Conservation (phyloP, 805 yeast genomes). For the Cyberlindnera subsufficiens region DNA sequence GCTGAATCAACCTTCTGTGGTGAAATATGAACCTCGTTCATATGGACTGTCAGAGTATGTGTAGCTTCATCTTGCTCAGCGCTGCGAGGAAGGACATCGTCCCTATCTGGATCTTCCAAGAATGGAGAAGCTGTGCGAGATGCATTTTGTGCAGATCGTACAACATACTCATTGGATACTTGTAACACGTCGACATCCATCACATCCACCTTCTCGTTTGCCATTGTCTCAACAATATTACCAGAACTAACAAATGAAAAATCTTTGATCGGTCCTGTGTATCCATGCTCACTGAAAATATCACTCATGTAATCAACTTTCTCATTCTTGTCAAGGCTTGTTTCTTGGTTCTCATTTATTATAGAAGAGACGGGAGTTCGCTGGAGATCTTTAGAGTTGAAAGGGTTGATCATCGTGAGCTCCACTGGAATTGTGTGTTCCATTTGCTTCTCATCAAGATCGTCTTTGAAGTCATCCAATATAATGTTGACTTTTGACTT, state of each 20-base stretch:
- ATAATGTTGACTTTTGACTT: slow-evolving; percentile 19
- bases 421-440: slow-evolving; percentile 20
- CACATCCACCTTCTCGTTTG: not conserved
- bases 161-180: slow-evolving; percentile 1
- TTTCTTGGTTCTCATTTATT: slow-evolving; percentile 4
- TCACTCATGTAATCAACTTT: slow-evolving; percentile 18
- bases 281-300: slow-evolving; percentile 8
- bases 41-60: slow-evolving; percentile 14
- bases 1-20: slow-evolving; percentile 14
- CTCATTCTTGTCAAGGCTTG: slow-evolving; percentile 9
- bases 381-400: slow-evolving; percentile 1
- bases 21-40: slow-evolving; percentile 20
- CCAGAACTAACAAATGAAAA: slow-evolving; percentile 8
- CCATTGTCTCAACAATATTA: not conserved
- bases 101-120: slow-evolving; percentile 12
- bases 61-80: slow-evolving; percentile 16
- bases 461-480: slow-evolving; percentile 20
- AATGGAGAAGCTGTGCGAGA: slow-evolving; percentile 15
- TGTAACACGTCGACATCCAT: slow-evolving; percentile 6
- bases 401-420: slow-evolving; percentile 26
- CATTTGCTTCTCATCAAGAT: slow-evolving; percentile 4
- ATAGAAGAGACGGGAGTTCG: not conserved
- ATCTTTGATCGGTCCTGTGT: slow-evolving; percentile 5
- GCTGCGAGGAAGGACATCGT: slow-evolving; percentile 10
- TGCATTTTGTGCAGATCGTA: too few species aligned